Evolutionary conservation across 257 asterid species (phyloP).

Genomic region (Verbascum thapsus): DNA sequence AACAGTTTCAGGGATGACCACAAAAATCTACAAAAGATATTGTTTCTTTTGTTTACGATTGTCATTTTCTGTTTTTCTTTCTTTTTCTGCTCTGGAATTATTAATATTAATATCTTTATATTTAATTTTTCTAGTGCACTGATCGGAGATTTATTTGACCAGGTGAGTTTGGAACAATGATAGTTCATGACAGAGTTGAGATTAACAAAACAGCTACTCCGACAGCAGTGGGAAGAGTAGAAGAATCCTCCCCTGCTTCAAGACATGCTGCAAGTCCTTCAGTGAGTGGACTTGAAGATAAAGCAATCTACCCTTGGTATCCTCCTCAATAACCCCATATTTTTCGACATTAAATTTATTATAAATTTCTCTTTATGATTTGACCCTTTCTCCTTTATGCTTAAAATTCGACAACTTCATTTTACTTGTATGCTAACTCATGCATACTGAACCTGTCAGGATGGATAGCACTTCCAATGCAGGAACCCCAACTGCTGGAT

Average conservation of each 20-base stretch:
- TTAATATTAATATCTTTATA: neutral
- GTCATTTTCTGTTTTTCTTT: neutral
- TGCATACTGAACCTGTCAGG: slow-evolving; percentile 44
- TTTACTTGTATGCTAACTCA: slow-evolving; percentile 16
- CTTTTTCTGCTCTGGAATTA: neutral
- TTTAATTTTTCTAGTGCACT: slow-evolving; percentile 22
- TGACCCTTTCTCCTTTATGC: slow-evolving; percentile 20
- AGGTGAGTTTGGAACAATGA: slow-evolving; percentile 92
- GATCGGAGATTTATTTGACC: slow-evolving; percentile 30
- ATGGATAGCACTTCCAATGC: slow-evolving; percentile 38
- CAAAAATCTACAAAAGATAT: neutral
- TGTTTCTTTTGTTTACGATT: neutral
- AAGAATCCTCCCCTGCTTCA: slow-evolving; percentile 47
- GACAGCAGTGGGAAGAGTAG: slow-evolving; percentile 38
- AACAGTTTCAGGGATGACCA: slow-evolving; percentile 11
- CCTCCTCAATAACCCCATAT: slow-evolving; percentile 19
- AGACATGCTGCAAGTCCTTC: slow-evolving; percentile 48
- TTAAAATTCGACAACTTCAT: neutral
- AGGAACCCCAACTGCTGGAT: slow-evolving; percentile 40
- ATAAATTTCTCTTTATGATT: neutral
- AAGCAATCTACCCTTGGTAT: slow-evolving; percentile 59
- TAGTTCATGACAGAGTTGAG: slow-evolving; percentile 64
- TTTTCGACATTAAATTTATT: neutral
- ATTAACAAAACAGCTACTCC: slow-evolving; percentile 41
- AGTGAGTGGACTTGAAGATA: slow-evolving; percentile 44